Evolutionary conservation across 805 yeast species (phyloP).

Genomic region (Yamadazyma sp.): DNA sequence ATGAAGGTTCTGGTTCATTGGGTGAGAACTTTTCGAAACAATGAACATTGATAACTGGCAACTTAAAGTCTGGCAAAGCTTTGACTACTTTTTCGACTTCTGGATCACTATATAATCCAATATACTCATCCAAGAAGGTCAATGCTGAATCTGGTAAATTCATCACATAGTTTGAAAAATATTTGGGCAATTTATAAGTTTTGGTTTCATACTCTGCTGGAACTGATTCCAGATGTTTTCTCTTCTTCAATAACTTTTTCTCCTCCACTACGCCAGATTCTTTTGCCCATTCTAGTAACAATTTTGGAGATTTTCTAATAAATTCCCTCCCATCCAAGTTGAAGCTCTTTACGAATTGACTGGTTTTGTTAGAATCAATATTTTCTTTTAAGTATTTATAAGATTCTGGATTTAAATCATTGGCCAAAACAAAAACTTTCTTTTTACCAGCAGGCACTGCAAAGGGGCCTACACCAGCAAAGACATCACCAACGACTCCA

Average conservation of each 20-base stretch:
- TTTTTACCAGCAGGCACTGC: constrained; percentile 94
- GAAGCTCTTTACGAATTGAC: constrained; percentile 53
- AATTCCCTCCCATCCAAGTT: constrained; percentile 84
- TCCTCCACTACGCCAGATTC: constrained; percentile 30
- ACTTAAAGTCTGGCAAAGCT: constrained; percentile 43
- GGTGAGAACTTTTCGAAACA: constrained; percentile 90
- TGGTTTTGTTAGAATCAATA: constrained; percentile 60
- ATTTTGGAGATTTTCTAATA: constrained; percentile 56
- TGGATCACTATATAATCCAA: constrained; percentile 61
- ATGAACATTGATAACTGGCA: constrained; percentile 83
- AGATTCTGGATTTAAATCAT: constrained; percentile 89
- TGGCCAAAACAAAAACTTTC: constrained; percentile 76
- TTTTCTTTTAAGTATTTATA: constrained; percentile 67
- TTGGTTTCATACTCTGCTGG: constrained; percentile 23
- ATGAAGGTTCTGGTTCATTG: constrained; percentile 66
- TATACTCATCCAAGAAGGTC: constrained; percentile 71
- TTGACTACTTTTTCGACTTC: constrained; percentile 32
- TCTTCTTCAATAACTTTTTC: constrained; percentile 31
- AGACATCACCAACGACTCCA: constrained; percentile 86
- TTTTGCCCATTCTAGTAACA: constrained; percentile 47
- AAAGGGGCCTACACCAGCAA: constrained; percentile 99
- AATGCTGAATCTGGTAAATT: constrained; percentile 93
- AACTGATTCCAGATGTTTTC: constrained; percentile 36
- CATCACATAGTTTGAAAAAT: constrained; percentile 80
- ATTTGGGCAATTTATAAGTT: constrained; percentile 46